A percentile compares a stretch with the other conserved stretches of the same genome.
Conservation (phyloP, 257 asterid genomes). For the Solanum sejunctum region DNA sequence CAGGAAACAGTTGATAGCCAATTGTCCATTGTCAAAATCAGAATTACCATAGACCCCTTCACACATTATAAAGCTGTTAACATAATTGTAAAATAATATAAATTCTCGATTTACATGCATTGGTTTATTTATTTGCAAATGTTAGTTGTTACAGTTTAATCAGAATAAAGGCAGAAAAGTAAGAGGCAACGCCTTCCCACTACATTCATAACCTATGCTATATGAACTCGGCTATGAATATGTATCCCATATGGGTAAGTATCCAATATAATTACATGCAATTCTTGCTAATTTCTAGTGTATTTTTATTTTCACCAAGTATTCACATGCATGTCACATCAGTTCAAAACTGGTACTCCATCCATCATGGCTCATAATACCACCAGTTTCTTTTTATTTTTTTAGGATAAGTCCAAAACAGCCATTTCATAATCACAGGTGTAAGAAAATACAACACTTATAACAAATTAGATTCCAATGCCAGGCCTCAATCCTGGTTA, state of each 20-base stretch:
- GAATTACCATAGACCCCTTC: neutral
- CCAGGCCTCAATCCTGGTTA: neutral
- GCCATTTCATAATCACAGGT: neutral
- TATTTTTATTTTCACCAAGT: neutral
- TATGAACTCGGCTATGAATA: neutral
- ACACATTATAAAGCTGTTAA: neutral
- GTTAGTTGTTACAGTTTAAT: neutral
- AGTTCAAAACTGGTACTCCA: neutral
- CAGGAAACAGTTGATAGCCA: neutral
- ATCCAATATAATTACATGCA: neutral
- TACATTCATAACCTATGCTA: neutral
- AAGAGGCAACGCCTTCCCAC: neutral
- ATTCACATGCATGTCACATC: neutral
- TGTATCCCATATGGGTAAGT: neutral
- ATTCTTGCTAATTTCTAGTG: neutral
- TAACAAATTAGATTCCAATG: neutral
- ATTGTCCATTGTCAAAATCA: neutral
- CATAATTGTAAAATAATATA: neutral
- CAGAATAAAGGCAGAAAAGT: neutral
- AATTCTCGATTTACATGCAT: neutral
- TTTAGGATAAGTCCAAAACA: neutral
- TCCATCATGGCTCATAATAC: neutral
- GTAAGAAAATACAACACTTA: neutral
- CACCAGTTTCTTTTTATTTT: neutral
- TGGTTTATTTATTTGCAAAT: neutral